These are phyloP conservation scores for Aspergillus ibericus DNA, from an alignment of 2,329 filamentous ascomycete species.

Conservation along the genomic window DNA sequence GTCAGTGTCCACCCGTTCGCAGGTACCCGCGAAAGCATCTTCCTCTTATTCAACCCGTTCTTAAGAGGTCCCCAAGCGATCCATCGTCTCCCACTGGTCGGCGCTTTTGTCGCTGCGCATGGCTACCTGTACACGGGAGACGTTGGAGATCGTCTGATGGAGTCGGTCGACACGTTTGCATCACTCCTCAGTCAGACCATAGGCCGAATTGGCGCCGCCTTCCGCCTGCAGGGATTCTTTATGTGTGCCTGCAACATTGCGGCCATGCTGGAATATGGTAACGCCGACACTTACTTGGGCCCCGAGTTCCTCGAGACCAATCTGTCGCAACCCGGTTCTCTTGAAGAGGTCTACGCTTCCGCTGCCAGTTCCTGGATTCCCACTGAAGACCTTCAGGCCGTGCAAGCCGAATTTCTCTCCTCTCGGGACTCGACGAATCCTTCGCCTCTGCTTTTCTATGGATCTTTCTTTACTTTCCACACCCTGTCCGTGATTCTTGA, in stretches of 20 bases:
- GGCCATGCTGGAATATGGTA: conserved; percentile 57
- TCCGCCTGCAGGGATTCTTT: conserved; percentile 56
- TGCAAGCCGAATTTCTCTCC: conserved; percentile 17
- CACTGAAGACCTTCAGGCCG: conserved; percentile 8
- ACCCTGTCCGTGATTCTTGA: conserved; percentile 47
- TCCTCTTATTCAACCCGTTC: conserved; percentile 55
- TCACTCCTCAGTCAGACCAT: conserved; percentile 50
- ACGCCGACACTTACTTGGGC: conserved; percentile 34
- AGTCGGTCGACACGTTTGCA: conserved; percentile 43
- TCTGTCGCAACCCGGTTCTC: conserved; percentile 13
- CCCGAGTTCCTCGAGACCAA: conserved; percentile 26
- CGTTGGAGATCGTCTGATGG: conserved; percentile 40
- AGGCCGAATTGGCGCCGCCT: conserved; percentile 47
- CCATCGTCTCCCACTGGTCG: conserved; percentile 41
- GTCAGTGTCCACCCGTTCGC: conserved; percentile 56
- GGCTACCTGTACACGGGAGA: conserved; percentile 48
- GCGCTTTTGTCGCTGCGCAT: conserved; percentile 55
- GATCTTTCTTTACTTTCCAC: conserved; percentile 43
- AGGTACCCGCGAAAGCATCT: conserved; percentile 57
- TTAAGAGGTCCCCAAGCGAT: conserved; percentile 41
- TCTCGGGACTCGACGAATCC: conserved; percentile 16
- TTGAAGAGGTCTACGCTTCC: conserved; percentile 14
- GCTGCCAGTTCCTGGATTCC: conserved; percentile 27
- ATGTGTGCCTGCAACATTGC: conserved; percentile 57
- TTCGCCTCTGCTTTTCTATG: conserved; percentile 36